phyloP scores from a whole-genome alignment of 2,329 filamentous ascomycete species.

The Pseudopithomyces chartarum region DNA sequence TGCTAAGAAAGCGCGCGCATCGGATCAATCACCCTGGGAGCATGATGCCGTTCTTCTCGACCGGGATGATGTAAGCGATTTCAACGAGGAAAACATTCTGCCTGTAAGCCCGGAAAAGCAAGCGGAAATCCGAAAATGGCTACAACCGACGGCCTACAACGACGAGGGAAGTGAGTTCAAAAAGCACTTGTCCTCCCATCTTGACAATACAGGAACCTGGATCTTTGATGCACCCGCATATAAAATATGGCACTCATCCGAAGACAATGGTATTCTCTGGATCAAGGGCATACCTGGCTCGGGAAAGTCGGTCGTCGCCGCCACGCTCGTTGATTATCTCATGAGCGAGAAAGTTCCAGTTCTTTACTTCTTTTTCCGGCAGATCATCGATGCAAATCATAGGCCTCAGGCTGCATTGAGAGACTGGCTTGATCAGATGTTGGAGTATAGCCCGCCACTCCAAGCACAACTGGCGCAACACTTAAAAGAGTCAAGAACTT shows the following conservation, averaged over 20 bases:
- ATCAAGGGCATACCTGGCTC: constrained; percentile 47
- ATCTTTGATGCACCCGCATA: constrained; percentile 1
- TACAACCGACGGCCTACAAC: constrained; percentile 1
- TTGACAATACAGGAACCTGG: constrained; percentile 4
- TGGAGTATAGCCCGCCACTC: constrained; percentile 31
- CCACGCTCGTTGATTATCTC: constrained; percentile 15
- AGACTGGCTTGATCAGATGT: constrained; percentile 42
- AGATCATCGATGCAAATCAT: constrained; percentile 43
- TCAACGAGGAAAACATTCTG: background rate
- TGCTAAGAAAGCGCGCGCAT: too few relatives aligned
- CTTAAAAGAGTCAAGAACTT: background rate
- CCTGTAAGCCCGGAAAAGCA: background rate
- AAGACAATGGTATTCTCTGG: constrained; percentile 18
- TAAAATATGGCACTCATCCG: constrained; percentile 12
- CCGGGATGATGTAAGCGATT: background rate
- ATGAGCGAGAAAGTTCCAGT: constrained; percentile 25
- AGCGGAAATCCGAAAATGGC: constrained; percentile 3
- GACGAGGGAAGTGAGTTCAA: background rate
- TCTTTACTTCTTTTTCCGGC: constrained; percentile 47
- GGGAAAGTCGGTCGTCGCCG: constrained; percentile 45
- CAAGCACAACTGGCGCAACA: constrained; percentile 22
- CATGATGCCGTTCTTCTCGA: background rate
- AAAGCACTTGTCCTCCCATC: constrained; percentile 4
- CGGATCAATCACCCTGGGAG: too few relatives aligned
- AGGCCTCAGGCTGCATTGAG: constrained; percentile 29